Evolutionary conservation across 768 basidiomycete species (phyloP).

Genomic region (Lactarius akahatsu): DNA sequence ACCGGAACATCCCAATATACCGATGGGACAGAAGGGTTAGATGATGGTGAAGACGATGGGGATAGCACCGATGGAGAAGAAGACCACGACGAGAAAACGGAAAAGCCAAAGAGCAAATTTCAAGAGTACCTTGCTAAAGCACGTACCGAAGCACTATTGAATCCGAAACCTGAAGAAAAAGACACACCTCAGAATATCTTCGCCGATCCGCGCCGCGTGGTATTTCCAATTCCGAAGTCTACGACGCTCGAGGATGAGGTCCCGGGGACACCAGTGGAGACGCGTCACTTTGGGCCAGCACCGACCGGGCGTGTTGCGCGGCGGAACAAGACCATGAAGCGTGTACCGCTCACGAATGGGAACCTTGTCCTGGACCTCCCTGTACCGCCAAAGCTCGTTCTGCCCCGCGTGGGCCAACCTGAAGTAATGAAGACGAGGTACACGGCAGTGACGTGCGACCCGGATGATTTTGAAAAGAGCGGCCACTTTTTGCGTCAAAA

Average conservation of each 20-base stretch:
- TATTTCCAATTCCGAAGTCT: slow-evolving; percentile 32
- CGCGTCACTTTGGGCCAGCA: slow-evolving; percentile 85
- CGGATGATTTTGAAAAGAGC: slow-evolving; percentile 83
- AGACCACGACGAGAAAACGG: slow-evolving; percentile 29
- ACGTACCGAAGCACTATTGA: slow-evolving; percentile 17
- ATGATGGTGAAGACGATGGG: slow-evolving; percentile 35
- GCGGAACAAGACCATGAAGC: slow-evolving; percentile 71
- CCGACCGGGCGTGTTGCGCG: slow-evolving; percentile 76
- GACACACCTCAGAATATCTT: slow-evolving; percentile 29
- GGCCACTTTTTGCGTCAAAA: slow-evolving; percentile 87
- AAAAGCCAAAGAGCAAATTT: slow-evolving; percentile 22
- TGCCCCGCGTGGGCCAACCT: slow-evolving; percentile 66
- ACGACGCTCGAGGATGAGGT: slow-evolving; percentile 43
- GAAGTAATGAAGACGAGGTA: slow-evolving; percentile 76
- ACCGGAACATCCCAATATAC: slow-evolving; percentile 15
- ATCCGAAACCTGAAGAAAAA: slow-evolving; percentile 39
- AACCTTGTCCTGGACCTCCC: slow-evolving; percentile 83
- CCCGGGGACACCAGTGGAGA: slow-evolving; percentile 50
- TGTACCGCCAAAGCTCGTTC: slow-evolving; percentile 80
- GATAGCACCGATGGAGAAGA: slow-evolving; percentile 35
- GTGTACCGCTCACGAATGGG: slow-evolving; percentile 81
- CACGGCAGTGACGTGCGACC: slow-evolving; percentile 92
- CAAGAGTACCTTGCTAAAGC: slow-evolving; percentile 17
- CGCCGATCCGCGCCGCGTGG: slow-evolving; percentile 21
- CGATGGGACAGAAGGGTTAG: slow-evolving; percentile 1